A percentile compares a stretch with the other conserved stretches of the same genome.
These are phyloP conservation scores for Neolentinus lepideus DNA, from an alignment of 1,284 basidiomycete species.

Conservation along the genomic window DNA sequence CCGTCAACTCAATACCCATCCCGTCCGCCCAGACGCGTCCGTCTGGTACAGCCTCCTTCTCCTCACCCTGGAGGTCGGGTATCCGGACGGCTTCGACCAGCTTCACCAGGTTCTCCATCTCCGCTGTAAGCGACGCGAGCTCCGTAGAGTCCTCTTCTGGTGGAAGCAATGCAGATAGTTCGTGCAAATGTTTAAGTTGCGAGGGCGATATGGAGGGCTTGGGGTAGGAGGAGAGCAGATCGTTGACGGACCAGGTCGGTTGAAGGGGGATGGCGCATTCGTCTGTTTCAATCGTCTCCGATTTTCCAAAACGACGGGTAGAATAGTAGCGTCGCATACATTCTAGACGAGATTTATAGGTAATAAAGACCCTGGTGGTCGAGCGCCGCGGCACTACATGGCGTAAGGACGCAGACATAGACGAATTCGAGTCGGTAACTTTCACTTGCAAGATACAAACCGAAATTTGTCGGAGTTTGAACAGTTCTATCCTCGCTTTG, in stretches of 20 bases:
- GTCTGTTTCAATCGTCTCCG: conserved; percentile 24
- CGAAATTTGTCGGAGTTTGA: too few species aligned
- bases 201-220: conserved; percentile 48
- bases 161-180: conserved; percentile 61
- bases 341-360: neutral
- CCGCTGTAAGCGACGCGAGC: conserved; percentile 38
- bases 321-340: neutral
- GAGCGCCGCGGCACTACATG: too few species aligned
- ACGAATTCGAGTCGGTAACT: too few species aligned
- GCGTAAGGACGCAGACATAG: too few species aligned
- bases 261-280: conserved; percentile 49
- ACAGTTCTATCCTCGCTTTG: too few species aligned
- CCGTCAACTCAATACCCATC: conserved; percentile 24
- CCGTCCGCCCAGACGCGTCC: conserved; percentile 36
- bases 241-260: conserved; percentile 72
- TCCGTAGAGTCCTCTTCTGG: conserved; percentile 48
- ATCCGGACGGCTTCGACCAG: conserved; percentile 74
- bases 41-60: conserved; percentile 28
- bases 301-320: neutral
- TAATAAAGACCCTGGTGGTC: too few species aligned
- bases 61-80: conserved; percentile 32
- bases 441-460: too few species aligned
- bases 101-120: conserved; percentile 62
- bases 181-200: conserved; percentile 55
- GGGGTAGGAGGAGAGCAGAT: conserved; percentile 68